A percentile compares a stretch with the other conserved stretches of the same genome.
Conservation (phyloP, 768 basidiomycete species). For the Pleurotus pulmonarius region DNA sequence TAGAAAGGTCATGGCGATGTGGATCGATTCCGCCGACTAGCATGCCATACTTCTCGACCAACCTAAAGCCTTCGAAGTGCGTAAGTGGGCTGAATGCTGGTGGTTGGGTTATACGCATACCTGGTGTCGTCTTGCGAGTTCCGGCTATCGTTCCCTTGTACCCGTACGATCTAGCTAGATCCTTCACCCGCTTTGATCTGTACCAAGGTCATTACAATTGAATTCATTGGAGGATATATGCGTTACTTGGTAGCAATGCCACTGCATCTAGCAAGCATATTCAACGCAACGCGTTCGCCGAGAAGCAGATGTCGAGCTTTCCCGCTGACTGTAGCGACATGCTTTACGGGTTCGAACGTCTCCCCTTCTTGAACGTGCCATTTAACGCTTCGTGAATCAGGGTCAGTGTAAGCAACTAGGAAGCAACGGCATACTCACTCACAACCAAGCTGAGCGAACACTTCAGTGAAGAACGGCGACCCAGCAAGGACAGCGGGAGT, state of each 20-base stretch:
- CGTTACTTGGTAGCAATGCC: slow-evolving; percentile 93
- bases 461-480: slow-evolving; percentile 91
- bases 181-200: slow-evolving; percentile 81
- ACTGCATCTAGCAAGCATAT: slow-evolving; percentile 90
- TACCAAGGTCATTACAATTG: slow-evolving; percentile 4
- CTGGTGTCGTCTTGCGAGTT: slow-evolving; percentile 96
- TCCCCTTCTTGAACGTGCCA: slow-evolving; percentile 92
- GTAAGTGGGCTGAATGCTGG: slow-evolving; percentile 5
- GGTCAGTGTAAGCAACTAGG: background rate
- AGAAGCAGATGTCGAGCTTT: slow-evolving; percentile 84
- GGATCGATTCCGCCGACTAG: slow-evolving; percentile 94
- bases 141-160: slow-evolving; percentile 90
- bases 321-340: slow-evolving; percentile 88
- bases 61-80: slow-evolving; percentile 65
- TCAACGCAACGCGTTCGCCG: slow-evolving; percentile 91
- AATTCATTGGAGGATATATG: background rate
- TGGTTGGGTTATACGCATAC: slow-evolving; percentile 23
- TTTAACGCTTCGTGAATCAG: slow-evolving; percentile 60
- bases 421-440: slow-evolving; percentile 51
- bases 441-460: slow-evolving; percentile 88
- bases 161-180: slow-evolving; percentile 72
- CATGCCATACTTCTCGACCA: slow-evolving; percentile 99
- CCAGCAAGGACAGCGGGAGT: slow-evolving; percentile 82
- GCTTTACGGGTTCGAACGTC: slow-evolving; percentile 72
- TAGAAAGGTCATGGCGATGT: slow-evolving; percentile 94